Conservation (phyloP, 1,139 yeast species). For the Groenewaldozyma auringiensis region DNA sequence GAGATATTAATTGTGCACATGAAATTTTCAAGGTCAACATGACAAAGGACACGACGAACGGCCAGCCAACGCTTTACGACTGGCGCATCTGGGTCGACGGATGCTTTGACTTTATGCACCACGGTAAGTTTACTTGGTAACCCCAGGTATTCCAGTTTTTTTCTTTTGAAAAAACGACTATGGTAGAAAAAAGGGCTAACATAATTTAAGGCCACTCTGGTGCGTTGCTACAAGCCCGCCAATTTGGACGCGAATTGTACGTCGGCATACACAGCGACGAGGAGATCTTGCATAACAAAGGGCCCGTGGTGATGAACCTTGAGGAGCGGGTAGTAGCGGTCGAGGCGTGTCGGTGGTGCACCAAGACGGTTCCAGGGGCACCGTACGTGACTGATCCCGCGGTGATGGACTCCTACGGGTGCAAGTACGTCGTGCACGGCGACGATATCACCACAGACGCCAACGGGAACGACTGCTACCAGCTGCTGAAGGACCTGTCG, state of each 20-base stretch:
- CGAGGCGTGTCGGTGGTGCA: conserved; percentile 85
- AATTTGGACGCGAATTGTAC: conserved; percentile 60
- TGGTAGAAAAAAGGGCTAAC: background rate
- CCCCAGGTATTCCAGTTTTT: conserved; percentile 6
- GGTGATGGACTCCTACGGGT: conserved; percentile 65
- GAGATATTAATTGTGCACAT: too few species aligned
- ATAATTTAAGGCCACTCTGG: conserved; percentile 68
- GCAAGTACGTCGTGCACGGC: conserved; percentile 91
- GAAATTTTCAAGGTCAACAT: too few species aligned
- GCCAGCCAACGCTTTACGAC: background rate
- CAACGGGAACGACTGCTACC: conserved; percentile 88
- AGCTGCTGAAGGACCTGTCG: conserved; percentile 74
- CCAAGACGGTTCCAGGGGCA: conserved; percentile 63
- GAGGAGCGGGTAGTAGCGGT: conserved; percentile 78
- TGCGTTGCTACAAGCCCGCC: conserved; percentile 88
- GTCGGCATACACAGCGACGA: conserved; percentile 93
- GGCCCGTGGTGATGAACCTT: conserved; percentile 86
- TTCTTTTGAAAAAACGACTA: background rate
- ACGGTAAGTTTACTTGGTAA: conserved; percentile 42
- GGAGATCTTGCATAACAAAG: conserved; percentile 74
- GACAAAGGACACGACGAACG: background rate
- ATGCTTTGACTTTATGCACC: conserved; percentile 95
- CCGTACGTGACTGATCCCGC: conserved; percentile 93
- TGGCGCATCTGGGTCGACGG: conserved; percentile 81
- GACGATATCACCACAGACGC: conserved; percentile 97